Base-by-base conservation (phyloP, 768 basidiomycete genomes). In the Boletus fagicola region DNA sequence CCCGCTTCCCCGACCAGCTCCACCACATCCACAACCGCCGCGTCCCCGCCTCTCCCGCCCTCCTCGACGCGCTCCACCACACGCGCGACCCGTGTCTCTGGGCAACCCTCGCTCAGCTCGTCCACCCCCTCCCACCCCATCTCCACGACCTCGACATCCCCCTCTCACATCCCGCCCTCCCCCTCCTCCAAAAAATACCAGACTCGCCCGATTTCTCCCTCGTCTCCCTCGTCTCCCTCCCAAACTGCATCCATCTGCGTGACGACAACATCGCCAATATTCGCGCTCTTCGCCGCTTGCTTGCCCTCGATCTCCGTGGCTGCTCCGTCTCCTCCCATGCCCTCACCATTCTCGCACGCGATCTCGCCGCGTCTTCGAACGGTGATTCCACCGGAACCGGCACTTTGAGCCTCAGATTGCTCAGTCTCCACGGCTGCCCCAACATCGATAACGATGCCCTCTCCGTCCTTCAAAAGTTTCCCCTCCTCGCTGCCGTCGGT, bases 401-500 rank as follows among this genome's bases (percentile, higher is more conserved):
- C 1, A 80, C 83, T 2, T 85, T 83, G 80, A 71, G 75, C 6
- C 76, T 90, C 22, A 77, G 87, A 39, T 73, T 90, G 12, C 77
- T 89, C 48, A 72, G 76, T 49, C 75, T 90, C 10, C 71, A 79
- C 53, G 74, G 81, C 60, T 90, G 87, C 68, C 70, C 63, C 30
- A 71, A 74, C 22, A 72, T 90, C 56, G 75, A 78, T 20, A 67
- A 82, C 61, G 62, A 72, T 2, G 76, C 79, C 3, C 76, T 81
- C 56, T 54, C 69, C 2, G 60, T 72, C 33, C 72, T 90, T 0
- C 38, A 57, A 44, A 71, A 67, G 22, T 85, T 90, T 56, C 81
- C 82, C 20, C 76, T 88, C 36, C 80, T 90, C 28, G 80, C 80
- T 28, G 80, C 81, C 20, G 60, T 90, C 61, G 88, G 87, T 86